Conservation (phyloP, 2,329 filamentous ascomycete genomes). For the Thermothelomyces thermophilus region DNA sequence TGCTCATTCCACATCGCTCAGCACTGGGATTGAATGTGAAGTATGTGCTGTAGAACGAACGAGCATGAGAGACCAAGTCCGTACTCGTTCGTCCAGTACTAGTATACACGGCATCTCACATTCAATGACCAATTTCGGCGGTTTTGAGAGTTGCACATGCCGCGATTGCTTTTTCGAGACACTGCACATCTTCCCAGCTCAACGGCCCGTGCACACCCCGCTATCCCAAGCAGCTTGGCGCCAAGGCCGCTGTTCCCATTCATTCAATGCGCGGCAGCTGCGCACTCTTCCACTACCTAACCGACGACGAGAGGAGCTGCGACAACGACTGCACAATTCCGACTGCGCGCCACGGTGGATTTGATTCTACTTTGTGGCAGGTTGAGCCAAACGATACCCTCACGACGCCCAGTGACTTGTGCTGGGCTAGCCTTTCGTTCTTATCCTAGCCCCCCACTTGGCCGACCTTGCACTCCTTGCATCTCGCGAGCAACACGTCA, state of each 20-base stretch:
- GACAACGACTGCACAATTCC: neutral
- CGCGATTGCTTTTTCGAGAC: conserved; percentile 2
- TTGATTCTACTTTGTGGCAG: no score
- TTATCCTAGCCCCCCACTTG: neutral
- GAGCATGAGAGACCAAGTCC: neutral
- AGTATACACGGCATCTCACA: neutral
- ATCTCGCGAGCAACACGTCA: conserved; percentile 19
- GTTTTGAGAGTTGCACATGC: neutral
- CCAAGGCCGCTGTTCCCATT: conserved; percentile 8
- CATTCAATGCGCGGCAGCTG: conserved; percentile 7
- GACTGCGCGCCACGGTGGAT: no score
- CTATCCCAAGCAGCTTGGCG: conserved; percentile 7
- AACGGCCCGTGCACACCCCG: conserved; percentile 11
- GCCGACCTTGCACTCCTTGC: neutral
- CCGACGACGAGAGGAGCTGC: conserved; percentile 10
- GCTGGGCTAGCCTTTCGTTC: neutral
- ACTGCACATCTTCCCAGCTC: no score
- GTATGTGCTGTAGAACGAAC: no score
- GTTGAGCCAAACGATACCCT: no score
- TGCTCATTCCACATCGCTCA: conserved; percentile 10
- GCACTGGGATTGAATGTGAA: no score
- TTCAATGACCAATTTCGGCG: neutral
- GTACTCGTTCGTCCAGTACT: neutral
- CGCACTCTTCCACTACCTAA: conserved; percentile 10
- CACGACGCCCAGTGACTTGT: no score